phyloP scores from a whole-genome alignment of 2,329 filamentous ascomycete species.

The Rhexocercosporidium sp. region DNA sequence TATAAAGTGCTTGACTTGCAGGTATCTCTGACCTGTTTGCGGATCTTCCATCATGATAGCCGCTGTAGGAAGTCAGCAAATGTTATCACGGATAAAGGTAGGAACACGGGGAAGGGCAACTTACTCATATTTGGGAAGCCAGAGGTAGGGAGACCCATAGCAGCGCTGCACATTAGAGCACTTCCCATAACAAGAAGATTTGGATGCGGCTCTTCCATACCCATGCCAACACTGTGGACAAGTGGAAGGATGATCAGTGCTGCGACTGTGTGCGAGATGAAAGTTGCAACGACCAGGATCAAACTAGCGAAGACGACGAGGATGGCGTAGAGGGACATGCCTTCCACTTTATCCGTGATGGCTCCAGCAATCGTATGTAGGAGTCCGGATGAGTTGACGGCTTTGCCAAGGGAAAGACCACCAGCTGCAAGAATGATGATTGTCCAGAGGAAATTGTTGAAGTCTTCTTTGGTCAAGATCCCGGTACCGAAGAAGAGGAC shows the following conservation, averaged over 20 bases:
- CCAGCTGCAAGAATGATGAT: constrained; percentile 98
- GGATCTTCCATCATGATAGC: constrained; percentile 99
- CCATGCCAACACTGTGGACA: constrained; percentile 81
- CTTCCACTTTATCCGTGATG: constrained; percentile 76
- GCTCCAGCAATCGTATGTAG: constrained; percentile 82
- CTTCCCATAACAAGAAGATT: constrained; percentile 95
- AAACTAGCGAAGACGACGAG: constrained; percentile 83
- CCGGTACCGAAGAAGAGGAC: constrained; percentile 96
- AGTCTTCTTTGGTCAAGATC: constrained; percentile 97
- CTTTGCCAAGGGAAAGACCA: constrained; percentile 89
- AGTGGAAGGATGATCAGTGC: constrained; percentile 93
- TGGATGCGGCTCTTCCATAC: constrained; percentile 88
- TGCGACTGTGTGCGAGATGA: constrained; percentile 97
- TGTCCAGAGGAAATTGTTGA: constrained; percentile 99
- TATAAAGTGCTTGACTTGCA: constrained; percentile 93
- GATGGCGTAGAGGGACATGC: constrained; percentile 83
- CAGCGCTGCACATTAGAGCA: constrained; percentile 96
- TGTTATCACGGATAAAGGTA: neutral
- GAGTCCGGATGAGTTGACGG: constrained; percentile 90
- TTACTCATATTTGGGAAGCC: constrained; percentile 99
- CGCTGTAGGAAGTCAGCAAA: constrained; percentile 56
- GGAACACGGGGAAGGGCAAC: constrained; percentile 47
- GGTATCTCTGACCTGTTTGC: constrained; percentile 86
- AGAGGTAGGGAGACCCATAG: constrained; percentile 93
- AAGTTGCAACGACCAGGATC: constrained; percentile 92